Evolutionary conservation across 352 stramenopile species (phyloP).

Genomic region (Phytophthora sp.): DNA sequence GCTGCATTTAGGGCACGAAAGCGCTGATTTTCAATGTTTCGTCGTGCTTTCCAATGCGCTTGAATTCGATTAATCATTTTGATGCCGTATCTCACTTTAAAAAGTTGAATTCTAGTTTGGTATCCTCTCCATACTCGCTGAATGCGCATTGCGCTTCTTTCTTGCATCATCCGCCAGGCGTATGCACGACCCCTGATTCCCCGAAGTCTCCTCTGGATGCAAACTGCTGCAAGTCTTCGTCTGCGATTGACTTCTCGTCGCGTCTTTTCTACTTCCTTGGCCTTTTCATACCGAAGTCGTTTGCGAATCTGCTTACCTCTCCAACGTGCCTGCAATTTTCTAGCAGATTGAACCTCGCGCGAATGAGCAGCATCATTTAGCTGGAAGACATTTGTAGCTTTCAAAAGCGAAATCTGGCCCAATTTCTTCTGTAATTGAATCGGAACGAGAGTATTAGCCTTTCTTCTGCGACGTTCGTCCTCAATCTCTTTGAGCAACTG

Average conservation of each 20-base stretch:
- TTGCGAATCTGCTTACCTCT: slow-evolving; percentile 44
- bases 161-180: slow-evolving; percentile 50
- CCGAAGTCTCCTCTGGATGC: slow-evolving; percentile 66
- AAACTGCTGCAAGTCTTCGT: slow-evolving; percentile 41
- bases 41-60: slow-evolving; percentile 43
- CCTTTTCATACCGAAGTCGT: slow-evolving; percentile 50
- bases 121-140: slow-evolving; percentile 66
- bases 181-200: slow-evolving; percentile 48
- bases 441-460: slow-evolving; percentile 17
- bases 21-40: slow-evolving; percentile 31
- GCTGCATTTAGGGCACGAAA: slow-evolving; percentile 27
- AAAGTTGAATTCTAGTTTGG: slow-evolving; percentile 45
- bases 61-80: slow-evolving; percentile 61
- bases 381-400: not conserved
- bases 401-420: slow-evolving; percentile 25
- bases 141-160: slow-evolving; percentile 47
- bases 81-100: slow-evolving; percentile 48
- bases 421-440: slow-evolving; percentile 35
- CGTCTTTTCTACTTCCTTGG: slow-evolving; percentile 33
- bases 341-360: slow-evolving; percentile 35
- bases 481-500: slow-evolving; percentile 26
- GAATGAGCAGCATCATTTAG: slow-evolving; percentile 4
- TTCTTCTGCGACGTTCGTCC: slow-evolving; percentile 24
- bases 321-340: slow-evolving; percentile 60
- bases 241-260: slow-evolving; percentile 39